Percentiles rank a stretch among this genome's conserved stretches.
These are phyloP conservation scores for Exutisphaerella laricina DNA, from an alignment of 2,329 filamentous ascomycete genomes.

Conservation along the genomic window DNA sequence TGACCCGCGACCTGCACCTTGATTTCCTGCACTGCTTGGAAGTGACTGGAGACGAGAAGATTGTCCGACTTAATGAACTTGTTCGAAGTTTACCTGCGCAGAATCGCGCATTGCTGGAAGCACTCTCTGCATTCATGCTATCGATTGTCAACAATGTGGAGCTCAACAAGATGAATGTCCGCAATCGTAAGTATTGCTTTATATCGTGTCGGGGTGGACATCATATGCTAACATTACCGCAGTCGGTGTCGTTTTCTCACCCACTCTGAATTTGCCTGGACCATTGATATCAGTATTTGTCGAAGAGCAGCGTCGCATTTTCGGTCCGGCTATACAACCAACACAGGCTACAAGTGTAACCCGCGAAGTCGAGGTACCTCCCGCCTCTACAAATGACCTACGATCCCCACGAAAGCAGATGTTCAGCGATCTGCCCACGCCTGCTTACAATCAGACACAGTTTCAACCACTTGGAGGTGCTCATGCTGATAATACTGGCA, in stretches of 20 bases:
- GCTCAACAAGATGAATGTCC: slow-evolving; percentile 95
- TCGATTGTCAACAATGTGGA: slow-evolving; percentile 86
- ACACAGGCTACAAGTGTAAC: slow-evolving; percentile 33
- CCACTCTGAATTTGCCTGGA: slow-evolving; percentile 91
- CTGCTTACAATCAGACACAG: slow-evolving; percentile 54
- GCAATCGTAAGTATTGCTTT: slow-evolving; percentile 64
- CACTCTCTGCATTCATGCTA: slow-evolving; percentile 82
- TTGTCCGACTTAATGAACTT: slow-evolving; percentile 72
- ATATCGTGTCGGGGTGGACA: too few species aligned
- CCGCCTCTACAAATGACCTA: slow-evolving; percentile 46
- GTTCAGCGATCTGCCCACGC: slow-evolving; percentile 61
- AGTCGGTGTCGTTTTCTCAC: slow-evolving; percentile 96
- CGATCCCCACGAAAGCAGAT: slow-evolving; percentile 61
- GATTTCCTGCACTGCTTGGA: slow-evolving; percentile 72
- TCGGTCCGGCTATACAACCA: slow-evolving; percentile 62
- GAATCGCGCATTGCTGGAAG: slow-evolving; percentile 76
- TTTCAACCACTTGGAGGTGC: slow-evolving; percentile 21
- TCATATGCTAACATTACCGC: slow-evolving; percentile 16
- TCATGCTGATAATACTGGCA: slow-evolving; percentile 26
- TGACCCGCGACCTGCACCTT: slow-evolving; percentile 83
- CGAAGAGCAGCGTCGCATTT: slow-evolving; percentile 83
- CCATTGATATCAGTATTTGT: slow-evolving; percentile 92
- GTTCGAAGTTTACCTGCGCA: slow-evolving; percentile 73
- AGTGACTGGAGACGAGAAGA: slow-evolving; percentile 66
- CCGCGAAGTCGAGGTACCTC: slow-evolving; percentile 4